Conservation (phyloP, 805 yeast species). For the Cyberlindnera japonica region DNA sequence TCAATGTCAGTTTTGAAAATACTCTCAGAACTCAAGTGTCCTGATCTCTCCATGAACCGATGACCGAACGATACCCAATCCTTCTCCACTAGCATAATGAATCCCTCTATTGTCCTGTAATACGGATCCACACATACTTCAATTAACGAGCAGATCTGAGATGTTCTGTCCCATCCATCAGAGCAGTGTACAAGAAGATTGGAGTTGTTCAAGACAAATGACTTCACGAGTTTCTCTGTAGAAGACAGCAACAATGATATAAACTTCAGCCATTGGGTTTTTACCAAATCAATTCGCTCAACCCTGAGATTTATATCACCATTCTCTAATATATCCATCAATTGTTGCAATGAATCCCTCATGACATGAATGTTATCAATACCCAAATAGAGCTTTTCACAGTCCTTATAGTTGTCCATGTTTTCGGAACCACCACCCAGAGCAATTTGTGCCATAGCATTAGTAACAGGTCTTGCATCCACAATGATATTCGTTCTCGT, state of each 20-base stretch:
- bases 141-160: constrained; percentile 80
- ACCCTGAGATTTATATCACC: constrained; percentile 56
- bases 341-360: constrained; percentile 72
- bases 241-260: constrained; percentile 66
- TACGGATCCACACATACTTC: constrained; percentile 89
- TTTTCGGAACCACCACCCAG: constrained; percentile 97
- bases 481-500: constrained; percentile 68
- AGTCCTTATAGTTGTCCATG: constrained; percentile 76
- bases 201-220: constrained; percentile 77
- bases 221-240: constrained; percentile 72
- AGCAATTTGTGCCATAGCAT: constrained; percentile 95
- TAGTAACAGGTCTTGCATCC: constrained; percentile 89
- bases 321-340: constrained; percentile 28
- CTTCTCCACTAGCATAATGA: constrained; percentile 79
- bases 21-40: constrained; percentile 47
- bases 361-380: constrained; percentile 95
- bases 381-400: constrained; percentile 75
- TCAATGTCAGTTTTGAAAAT: constrained; percentile 42
- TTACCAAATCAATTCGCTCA: constrained; percentile 54
- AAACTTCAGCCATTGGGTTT: constrained; percentile 78
- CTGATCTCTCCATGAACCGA: constrained; percentile 78
- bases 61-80: constrained; percentile 97
- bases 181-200: constrained; percentile 90
- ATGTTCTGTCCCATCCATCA: constrained; percentile 98
- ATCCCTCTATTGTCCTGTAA: constrained; percentile 84